A percentile compares a stretch with the other conserved stretches of the same genome.
Conservation (phyloP, 2,329 filamentous ascomycete species). For the Aspergillus aculeatinus region DNA sequence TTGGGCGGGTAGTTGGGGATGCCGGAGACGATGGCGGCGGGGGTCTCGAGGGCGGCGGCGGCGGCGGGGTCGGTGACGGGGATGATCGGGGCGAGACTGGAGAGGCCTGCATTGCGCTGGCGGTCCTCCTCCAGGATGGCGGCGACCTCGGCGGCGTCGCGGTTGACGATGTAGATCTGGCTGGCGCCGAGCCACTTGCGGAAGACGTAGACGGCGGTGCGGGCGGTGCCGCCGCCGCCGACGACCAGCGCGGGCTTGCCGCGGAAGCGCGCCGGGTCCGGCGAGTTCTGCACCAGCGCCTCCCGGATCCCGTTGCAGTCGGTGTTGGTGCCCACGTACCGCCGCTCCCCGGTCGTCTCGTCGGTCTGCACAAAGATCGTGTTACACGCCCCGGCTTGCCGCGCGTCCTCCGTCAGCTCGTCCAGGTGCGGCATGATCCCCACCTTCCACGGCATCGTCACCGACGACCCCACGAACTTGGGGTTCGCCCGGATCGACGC, state of each 20-base stretch:
- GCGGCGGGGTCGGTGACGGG: constrained; percentile 63
- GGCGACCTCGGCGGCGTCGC: constrained; percentile 66
- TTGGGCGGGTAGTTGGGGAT: constrained; percentile 74
- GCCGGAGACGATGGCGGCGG: constrained; percentile 69
- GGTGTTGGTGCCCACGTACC: constrained; percentile 74
- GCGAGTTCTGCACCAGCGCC: constrained; percentile 60
- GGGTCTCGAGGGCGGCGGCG: constrained; percentile 57
- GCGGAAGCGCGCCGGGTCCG: constrained; percentile 28
- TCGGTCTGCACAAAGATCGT: constrained; percentile 65
- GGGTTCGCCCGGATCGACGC: constrained; percentile 37
- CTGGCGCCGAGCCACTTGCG: constrained; percentile 67
- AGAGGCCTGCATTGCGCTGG: constrained; percentile 52
- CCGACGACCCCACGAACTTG: constrained; percentile 60
- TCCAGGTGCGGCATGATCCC: constrained; percentile 72
- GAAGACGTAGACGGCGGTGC: constrained; percentile 74
- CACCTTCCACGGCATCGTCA: constrained; percentile 85
- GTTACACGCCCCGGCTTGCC: constrained; percentile 75
- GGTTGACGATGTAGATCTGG: constrained; percentile 74
- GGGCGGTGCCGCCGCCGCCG: constrained; percentile 75
- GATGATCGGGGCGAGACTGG: constrained; percentile 43
- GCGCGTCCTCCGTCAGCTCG: constrained; percentile 69
- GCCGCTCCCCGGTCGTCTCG: constrained; percentile 40
- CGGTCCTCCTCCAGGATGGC: constrained; percentile 62
- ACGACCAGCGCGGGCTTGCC: constrained; percentile 68
- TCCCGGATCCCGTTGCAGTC: constrained; percentile 77